Evolutionary conservation across 2,329 filamentous ascomycete genomes (phyloP), one percentile per base, ranked within the genome.

Genomic region (Exophiala bonariae): DNA sequence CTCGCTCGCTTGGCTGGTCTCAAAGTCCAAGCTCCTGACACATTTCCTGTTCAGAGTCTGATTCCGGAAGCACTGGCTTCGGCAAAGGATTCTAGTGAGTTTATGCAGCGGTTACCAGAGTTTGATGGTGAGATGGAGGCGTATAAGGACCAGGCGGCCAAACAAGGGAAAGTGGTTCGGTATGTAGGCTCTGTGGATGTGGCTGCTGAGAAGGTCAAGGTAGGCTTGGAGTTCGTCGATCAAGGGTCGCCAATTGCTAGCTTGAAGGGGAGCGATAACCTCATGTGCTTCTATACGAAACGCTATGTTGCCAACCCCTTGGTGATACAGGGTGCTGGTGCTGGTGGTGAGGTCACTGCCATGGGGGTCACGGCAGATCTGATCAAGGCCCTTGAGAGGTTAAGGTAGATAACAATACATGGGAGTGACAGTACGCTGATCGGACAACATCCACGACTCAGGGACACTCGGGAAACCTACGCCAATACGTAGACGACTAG

Each of bases 231-330:
- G 77, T 88, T 86, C 71, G 91, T 90, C 60, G 90, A 95, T 58
- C 82, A 82, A 59, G 87, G 86, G 51, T 89, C 95, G 64, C 88
- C 93, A 10, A 96, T 99, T 71, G 93, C 93, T 11, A 86, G 87
- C 38, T 78, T 99, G 48, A 95, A 96, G 79, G 93, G 93, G 28
- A 97, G 91, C 68, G 93, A 97, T 67, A 99, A 99, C 75, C 95
- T 99, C 66, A 96, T 99, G 66, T 95, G 86, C 76, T 96, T 99
- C 77, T 95, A 96, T 72, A 99, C 93, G 4, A 87, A 95, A 77
- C 81, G 93, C 61, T 99, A 99, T 65, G 90, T 90, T 49, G 80
- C 77, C 65, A 95, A 92, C 70, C 91, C 93, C 34, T 76, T 99
- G 54, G 96, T 96, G 64, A 82, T 99, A 55, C 92, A 97, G 74